phyloP scores from a whole-genome alignment of 2,329 filamentous ascomycete species.

The Verticillium zaregamsianum region DNA sequence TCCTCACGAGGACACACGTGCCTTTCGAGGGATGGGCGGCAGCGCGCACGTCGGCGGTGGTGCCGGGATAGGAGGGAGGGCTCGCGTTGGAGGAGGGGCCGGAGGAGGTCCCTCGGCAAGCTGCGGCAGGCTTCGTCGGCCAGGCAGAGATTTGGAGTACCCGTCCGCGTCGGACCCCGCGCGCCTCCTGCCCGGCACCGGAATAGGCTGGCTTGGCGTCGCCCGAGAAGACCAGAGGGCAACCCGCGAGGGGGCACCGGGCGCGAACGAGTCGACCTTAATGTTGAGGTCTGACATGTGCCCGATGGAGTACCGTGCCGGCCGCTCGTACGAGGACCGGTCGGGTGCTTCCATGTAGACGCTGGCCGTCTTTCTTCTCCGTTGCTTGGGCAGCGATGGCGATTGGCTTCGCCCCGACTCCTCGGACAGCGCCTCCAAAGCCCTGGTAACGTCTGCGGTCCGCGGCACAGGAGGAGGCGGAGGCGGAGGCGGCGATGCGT shows the following conservation, averaged over 20 bases:
- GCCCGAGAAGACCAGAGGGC: constrained; percentile 8
- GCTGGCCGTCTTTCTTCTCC: constrained; percentile 13
- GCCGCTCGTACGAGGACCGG: background rate
- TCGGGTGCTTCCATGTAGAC: constrained; percentile 11
- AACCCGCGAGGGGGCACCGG: background rate
- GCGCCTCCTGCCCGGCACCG: constrained; percentile 3
- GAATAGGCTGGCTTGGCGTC: constrained; percentile 22
- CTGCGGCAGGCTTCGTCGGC: constrained; percentile 47
- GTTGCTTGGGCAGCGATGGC: constrained; percentile 8
- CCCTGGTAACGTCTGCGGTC: constrained; percentile 8
- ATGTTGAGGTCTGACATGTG: background rate
- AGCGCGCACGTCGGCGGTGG: constrained; percentile 51
- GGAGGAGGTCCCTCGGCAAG: constrained; percentile 47
- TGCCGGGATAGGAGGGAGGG: constrained; percentile 50
- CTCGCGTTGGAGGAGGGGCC: constrained; percentile 49
- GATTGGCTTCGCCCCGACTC: constrained; percentile 19
- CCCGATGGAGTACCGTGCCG: constrained; percentile 3
- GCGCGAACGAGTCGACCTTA: background rate
- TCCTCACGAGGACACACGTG: background rate
- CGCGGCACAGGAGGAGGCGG: constrained; percentile 14
- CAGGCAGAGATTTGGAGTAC: constrained; percentile 20
- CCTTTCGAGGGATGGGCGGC: constrained; percentile 46
- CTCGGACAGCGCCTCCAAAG: constrained; percentile 29
- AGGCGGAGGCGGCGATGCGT: constrained; percentile 8
- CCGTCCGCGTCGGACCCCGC: constrained; percentile 15